Evolutionary conservation across 192 early-diverging fungal genomes (phyloP), one percentile per base, ranked within the genome.

Genomic region (Entophlyctis luteolus): DNA sequence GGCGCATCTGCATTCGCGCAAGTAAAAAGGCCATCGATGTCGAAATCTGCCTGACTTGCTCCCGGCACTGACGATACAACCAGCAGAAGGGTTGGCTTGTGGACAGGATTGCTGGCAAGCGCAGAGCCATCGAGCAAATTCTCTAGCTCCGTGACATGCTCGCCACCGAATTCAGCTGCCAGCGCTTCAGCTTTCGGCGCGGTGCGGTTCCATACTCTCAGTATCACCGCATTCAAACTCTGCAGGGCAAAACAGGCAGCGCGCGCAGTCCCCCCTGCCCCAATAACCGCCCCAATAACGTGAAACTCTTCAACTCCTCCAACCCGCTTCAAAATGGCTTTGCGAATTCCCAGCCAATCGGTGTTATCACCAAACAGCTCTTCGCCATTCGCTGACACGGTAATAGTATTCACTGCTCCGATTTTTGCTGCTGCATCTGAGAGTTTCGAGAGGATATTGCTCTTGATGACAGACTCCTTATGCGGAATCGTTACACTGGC

Each of bases 401-500:
- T 58, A 18, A 99, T 70, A 0, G 97, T 98, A 72, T 99, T 99
- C 54, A 96, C 90, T 0, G 95, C 93, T n/a, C 97, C 95, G 74
- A 99, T 97, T 23, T 72, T 73, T 59, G 83, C 79, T 32, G 91
- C 95, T 12, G 89, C 87, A 6, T 88, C 87, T 4, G 88, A 89
- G 33, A 94, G 72, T 48, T 79, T 53, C 66, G 87, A 81, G 34
- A 93, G 74, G 46, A 95, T 80, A 25, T 81, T 77, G 20, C 65
- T 32, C 27, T 48, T 39, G 47, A 96, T 86, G n/a, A 97, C 85
- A 10, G 83, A 83, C 47, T 91, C 77, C 82, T 99, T 99, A 72
- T 91, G 86, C 54, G 97, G 97, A 50, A 98, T 98, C 2, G 97
- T 99, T 1, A 99, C 91, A 20, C 89, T 91, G 1, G 91, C 93